Base-by-base conservation (phyloP, 2,329 filamentous ascomycete species). In the Fusarium nisikadoi region DNA sequence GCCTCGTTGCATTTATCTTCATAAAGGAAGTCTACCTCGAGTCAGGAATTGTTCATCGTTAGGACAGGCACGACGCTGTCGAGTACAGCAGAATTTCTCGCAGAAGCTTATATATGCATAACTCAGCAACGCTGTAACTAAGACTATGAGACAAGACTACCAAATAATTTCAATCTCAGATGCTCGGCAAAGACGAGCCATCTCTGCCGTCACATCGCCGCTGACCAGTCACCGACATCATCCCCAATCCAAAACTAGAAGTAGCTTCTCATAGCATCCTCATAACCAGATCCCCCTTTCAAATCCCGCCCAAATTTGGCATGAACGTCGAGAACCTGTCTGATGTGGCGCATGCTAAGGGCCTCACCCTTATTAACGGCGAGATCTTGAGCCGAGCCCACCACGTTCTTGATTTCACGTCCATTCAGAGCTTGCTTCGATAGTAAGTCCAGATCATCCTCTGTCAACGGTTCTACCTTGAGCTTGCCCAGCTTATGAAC, bases 221-320 rank as follows among this genome's bases (percentile, higher is more conserved):
- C 49, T 53, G 49, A 39, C 49, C 49, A 53, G 25, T 53, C 29
- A n/a, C 49, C 25, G 19, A 29, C 17, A 35, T n/a, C 16, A 43
- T 20, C 27, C 12, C 17, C 27, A 41, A 19, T 27, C 12, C 38
- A 49, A 33, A 33, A 31, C 60, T 81, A 91, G 63, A 88, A 91
- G 75, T 96, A 96, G 77, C 91, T 93, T 72, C 92, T 87, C 94
- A 96, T 95, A 1, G 93, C 93, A 79, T 96, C 94, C 73, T 93
- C 85, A 75, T 94, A 97, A 1, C 94, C 94, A 1, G 88, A 86
- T 0, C 94, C 94, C 9, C 94, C 94, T 79, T 92, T 94, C 55
- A 97, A 84, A 79, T 97, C 94, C 35, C 91, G 88, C 71, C 95
- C 93, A 80, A 97, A 97, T 39, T 90, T 92, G 80, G 93, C 91